Evolutionary conservation across 1,284 basidiomycete genomes (phyloP).

Genomic region (Sutorius eximius): DNA sequence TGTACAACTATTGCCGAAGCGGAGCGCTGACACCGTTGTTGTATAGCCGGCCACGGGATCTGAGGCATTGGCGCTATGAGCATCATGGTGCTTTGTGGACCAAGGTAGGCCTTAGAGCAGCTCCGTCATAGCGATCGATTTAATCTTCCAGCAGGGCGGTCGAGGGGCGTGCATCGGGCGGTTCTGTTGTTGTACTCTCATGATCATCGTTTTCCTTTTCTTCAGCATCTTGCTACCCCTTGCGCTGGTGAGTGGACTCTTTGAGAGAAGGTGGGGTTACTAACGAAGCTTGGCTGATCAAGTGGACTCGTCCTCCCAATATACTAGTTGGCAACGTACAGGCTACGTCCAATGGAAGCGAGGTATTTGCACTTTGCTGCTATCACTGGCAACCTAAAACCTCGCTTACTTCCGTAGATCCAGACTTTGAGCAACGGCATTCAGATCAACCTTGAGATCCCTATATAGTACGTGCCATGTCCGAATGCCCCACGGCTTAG

Average conservation of each 20-base stretch:
- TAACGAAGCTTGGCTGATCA: slow-evolving; percentile 13
- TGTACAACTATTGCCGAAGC: neutral
- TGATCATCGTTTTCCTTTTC: slow-evolving; percentile 63
- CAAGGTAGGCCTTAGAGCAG: slow-evolving; percentile 40
- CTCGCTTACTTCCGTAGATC: slow-evolving; percentile 36
- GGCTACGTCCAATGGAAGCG: slow-evolving; percentile 39
- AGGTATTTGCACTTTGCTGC: slow-evolving; percentile 38
- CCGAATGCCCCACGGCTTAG: slow-evolving; percentile 2
- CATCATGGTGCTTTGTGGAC: slow-evolving; percentile 64
- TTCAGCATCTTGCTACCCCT: slow-evolving; percentile 72
- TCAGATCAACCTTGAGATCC: slow-evolving; percentile 63
- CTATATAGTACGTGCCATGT: slow-evolving; percentile 55
- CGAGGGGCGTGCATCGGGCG: slow-evolving; percentile 57
- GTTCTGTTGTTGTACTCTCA: slow-evolving; percentile 69
- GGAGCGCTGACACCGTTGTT: slow-evolving; percentile 1
- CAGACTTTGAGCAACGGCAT: slow-evolving; percentile 47
- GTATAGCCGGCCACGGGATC: slow-evolving; percentile 37
- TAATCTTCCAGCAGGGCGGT: slow-evolving; percentile 45
- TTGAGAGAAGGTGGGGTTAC: neutral
- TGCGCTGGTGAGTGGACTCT: slow-evolving; percentile 56
- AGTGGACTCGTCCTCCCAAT: slow-evolving; percentile 83
- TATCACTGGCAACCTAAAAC: neutral
- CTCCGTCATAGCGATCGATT: neutral
- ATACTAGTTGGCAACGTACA: slow-evolving; percentile 62
- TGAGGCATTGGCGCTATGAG: slow-evolving; percentile 57